Evolutionary conservation across 345 rosid genomes (phyloP).

Genomic region (Turritis glabra): DNA sequence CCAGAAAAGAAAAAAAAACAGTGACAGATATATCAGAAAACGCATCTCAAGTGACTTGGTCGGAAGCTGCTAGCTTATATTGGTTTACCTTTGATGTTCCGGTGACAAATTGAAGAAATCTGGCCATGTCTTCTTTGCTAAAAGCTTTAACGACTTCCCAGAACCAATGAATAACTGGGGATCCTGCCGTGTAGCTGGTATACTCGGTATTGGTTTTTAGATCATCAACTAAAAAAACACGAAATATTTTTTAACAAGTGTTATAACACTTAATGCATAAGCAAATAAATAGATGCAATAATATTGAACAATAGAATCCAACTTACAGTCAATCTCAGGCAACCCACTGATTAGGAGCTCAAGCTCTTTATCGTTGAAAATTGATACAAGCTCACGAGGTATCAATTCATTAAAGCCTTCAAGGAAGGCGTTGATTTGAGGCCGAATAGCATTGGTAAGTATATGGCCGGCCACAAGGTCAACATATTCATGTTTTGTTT

Average conservation of each 20-base stretch:
- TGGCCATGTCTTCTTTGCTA: conserved; percentile 95
- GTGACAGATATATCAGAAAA: not conserved
- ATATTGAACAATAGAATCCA: conserved; percentile 23
- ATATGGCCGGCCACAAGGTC: conserved; percentile 98
- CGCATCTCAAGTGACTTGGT: not conserved
- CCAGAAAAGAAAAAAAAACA: not conserved
- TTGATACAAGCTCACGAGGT: conserved; percentile 77
- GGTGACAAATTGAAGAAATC: conserved; percentile 89
- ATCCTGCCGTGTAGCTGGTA: conserved; percentile 79
- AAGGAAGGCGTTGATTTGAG: conserved; percentile 88
- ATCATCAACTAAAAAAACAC: conserved; percentile 63
- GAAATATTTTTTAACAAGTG: not conserved
- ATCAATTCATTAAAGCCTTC: conserved; percentile 86
- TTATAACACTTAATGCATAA: conserved; percentile 12
- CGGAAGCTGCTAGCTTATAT: not conserved
- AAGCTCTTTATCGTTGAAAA: conserved; percentile 97
- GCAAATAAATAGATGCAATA: conserved; percentile 24
- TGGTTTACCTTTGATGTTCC: conserved; percentile 88
- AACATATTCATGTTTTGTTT: conserved; percentile 94
- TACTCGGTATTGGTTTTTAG: conserved; percentile 83
- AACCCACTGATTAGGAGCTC: conserved; percentile 98
- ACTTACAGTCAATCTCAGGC: conserved; percentile 99
- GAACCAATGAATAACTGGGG: conserved; percentile 90
- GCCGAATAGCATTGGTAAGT: conserved; percentile 93
- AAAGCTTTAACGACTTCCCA: conserved; percentile 93